A percentile compares a stretch with the other conserved stretches of the same genome.
phyloP scores from a whole-genome alignment of 2,329 filamentous ascomycete genomes.

The Cordyceps pruinosa region DNA sequence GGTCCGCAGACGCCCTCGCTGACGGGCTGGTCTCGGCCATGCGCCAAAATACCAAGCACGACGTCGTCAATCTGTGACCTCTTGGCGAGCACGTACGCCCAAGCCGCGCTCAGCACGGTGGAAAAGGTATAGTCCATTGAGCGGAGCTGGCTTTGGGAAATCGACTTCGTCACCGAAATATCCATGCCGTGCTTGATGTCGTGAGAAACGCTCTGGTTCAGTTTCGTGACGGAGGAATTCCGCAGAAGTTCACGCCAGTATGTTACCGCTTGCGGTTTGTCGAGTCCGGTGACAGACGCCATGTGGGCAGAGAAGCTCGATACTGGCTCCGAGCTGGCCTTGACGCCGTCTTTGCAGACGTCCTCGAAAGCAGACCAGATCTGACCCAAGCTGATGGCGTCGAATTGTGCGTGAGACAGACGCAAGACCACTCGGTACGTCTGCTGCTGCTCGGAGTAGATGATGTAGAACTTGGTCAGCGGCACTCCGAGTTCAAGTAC shows the following conservation, averaged over 20 bases:
- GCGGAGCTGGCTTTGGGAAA: neutral
- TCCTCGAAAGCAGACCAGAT: conserved; percentile 7
- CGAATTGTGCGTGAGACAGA: conserved; percentile 36
- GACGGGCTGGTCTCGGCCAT: neutral
- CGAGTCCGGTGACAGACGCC: conserved; percentile 30
- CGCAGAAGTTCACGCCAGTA: conserved; percentile 36
- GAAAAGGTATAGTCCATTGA: neutral
- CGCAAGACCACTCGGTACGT: neutral
- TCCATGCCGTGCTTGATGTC: neutral
- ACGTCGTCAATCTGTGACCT: conserved; percentile 1
- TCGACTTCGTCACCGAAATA: neutral
- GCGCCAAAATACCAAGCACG: conserved; percentile 1
- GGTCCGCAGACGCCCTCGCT: conserved; percentile 43
- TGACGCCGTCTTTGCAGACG: conserved; percentile 9
- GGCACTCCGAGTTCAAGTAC: neutral
- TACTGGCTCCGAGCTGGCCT: conserved; percentile 19
- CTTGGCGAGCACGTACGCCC: conserved; percentile 4
- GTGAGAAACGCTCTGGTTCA: neutral
- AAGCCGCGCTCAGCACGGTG: conserved; percentile 1
- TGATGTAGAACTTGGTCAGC: conserved; percentile 1
- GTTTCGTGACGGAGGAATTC: conserved; percentile 13
- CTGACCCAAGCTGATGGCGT: conserved; percentile 41
- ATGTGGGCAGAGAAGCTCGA: conserved; percentile 33
- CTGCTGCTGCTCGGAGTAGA: neutral
- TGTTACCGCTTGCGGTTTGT: conserved; percentile 17